Conservation (phyloP, 257 asterid species). For the Buddleja alternifolia region DNA sequence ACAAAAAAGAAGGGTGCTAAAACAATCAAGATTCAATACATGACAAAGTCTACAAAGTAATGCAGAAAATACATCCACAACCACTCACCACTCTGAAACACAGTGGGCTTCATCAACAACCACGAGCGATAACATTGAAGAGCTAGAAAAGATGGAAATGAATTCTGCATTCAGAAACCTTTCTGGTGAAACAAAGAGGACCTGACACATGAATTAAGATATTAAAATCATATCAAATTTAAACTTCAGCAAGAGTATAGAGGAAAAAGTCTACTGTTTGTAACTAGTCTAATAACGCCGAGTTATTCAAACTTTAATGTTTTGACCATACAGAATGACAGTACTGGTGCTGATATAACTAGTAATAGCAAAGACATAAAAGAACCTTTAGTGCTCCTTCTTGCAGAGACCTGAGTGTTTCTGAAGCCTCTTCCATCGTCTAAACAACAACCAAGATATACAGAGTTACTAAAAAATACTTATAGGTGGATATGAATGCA, state of each 20-base stretch:
- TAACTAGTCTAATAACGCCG: constrained; percentile 1
- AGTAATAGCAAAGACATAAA: neutral
- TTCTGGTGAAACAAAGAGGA: constrained; percentile 98
- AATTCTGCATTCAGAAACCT: constrained; percentile 84
- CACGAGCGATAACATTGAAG: constrained; percentile 67
- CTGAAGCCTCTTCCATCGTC: constrained; percentile 77
- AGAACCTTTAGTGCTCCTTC: constrained; percentile 81
- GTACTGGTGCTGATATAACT: neutral
- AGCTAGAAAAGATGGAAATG: constrained; percentile 58
- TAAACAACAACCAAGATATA: constrained; percentile 40
- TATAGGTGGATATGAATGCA: neutral
- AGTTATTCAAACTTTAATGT: neutral
- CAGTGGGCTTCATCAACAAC: constrained; percentile 99
- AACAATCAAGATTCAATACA: neutral
- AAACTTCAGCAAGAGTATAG: constrained; percentile 10
- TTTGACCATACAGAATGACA: neutral
- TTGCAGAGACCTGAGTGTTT: constrained; percentile 67
- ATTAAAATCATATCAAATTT: constrained; percentile 9
- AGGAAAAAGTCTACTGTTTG: neutral
- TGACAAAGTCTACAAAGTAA: constrained; percentile 14
- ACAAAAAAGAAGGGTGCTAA: constrained; percentile 1
- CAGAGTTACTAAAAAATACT: constrained; percentile 27
- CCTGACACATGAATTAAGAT: constrained; percentile 52
- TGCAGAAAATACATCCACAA: constrained; percentile 4
- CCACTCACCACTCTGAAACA: constrained; percentile 94